Evolutionary conservation across 2,329 filamentous ascomycete species (phyloP).

Genomic region (Fusarium nodosum): DNA sequence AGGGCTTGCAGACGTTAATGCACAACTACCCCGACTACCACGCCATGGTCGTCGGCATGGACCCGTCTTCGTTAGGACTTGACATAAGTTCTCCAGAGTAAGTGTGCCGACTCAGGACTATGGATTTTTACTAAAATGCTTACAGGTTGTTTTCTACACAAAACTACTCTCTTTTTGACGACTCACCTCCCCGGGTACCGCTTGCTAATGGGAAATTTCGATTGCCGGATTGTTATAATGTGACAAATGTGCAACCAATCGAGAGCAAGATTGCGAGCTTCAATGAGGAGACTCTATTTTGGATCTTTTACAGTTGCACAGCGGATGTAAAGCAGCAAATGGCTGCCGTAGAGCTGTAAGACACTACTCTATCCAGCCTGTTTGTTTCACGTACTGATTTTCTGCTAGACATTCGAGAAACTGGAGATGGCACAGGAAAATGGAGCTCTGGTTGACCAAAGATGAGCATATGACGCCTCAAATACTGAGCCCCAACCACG

Average conservation of each 20-base stretch:
- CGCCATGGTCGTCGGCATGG: conserved; percentile 71
- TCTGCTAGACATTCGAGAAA: conserved; percentile 70
- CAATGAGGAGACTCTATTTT: conserved; percentile 77
- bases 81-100: conserved; percentile 71
- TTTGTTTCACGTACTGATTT: conserved; percentile 8
- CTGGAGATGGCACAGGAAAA: conserved; percentile 78
- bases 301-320: conserved; percentile 77
- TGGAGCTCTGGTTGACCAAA: conserved; percentile 76
- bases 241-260: conserved; percentile 74
- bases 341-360: conserved; percentile 74
- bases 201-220: conserved; percentile 65
- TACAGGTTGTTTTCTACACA: conserved; percentile 69
- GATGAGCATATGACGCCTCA: conserved; percentile 75
- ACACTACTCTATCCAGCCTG: neutral
- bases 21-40: conserved; percentile 74
- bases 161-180: conserved; percentile 72
- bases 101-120: conserved; percentile 48
- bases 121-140: conserved; percentile 34
- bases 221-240: conserved; percentile 75
- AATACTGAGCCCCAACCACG: conserved; percentile 68
- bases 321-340: conserved; percentile 73
- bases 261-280: conserved; percentile 76
- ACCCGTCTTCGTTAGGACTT: conserved; percentile 68
- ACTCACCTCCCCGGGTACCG: conserved; percentile 69
- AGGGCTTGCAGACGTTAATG: conserved; percentile 73